These are phyloP conservation scores for Xylaria palmicola DNA, from an alignment of 495 filamentous ascomycete genomes.

Conservation along the genomic window DNA sequence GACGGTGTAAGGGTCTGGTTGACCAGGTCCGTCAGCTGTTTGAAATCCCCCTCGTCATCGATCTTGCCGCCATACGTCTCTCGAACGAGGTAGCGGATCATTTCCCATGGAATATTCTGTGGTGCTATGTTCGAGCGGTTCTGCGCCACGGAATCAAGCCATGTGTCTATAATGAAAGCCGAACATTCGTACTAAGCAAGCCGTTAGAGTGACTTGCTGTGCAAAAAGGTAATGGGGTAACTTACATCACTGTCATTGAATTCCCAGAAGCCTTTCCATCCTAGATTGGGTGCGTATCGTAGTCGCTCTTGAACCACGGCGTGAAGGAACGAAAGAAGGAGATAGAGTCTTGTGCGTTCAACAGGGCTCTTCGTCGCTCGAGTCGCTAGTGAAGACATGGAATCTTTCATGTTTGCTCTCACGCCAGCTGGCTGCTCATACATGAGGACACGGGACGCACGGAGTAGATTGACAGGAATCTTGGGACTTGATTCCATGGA, in stretches of 20 bases:
- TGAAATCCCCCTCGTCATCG: constrained; percentile 86
- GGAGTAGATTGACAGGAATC: constrained; percentile 94
- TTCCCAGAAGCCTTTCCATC: constrained; percentile 99
- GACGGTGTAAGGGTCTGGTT: constrained; percentile 73
- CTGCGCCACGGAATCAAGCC: constrained; percentile 79
- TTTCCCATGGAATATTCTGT: constrained; percentile 92
- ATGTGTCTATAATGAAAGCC: constrained; percentile 91
- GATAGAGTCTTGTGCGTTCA: constrained; percentile 86
- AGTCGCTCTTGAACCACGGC: constrained; percentile 95
- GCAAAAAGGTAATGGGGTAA: constrained; percentile 22
- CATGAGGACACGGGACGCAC: constrained; percentile 92
- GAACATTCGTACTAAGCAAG: constrained; percentile 85
- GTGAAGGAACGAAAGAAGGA: constrained; percentile 91
- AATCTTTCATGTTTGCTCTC: constrained; percentile 98
- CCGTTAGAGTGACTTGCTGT: constrained; percentile 30
- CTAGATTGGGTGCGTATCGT: constrained; percentile 89
- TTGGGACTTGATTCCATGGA: constrained; percentile 97
- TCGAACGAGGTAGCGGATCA: constrained; percentile 86
- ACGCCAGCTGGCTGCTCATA: constrained; percentile 98
- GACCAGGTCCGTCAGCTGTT: constrained; percentile 68
- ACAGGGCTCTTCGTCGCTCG: constrained; percentile 79
- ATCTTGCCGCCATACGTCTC: constrained; percentile 99
- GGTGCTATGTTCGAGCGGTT: constrained; percentile 90
- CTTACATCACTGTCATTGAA: constrained; percentile 99
- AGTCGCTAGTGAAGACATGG: constrained; percentile 76